Evolutionary conservation across 2,329 filamentous ascomycete species (phyloP), one percentile per base, ranked within the genome.

Genomic region (Dactylellina cionopaga): DNA sequence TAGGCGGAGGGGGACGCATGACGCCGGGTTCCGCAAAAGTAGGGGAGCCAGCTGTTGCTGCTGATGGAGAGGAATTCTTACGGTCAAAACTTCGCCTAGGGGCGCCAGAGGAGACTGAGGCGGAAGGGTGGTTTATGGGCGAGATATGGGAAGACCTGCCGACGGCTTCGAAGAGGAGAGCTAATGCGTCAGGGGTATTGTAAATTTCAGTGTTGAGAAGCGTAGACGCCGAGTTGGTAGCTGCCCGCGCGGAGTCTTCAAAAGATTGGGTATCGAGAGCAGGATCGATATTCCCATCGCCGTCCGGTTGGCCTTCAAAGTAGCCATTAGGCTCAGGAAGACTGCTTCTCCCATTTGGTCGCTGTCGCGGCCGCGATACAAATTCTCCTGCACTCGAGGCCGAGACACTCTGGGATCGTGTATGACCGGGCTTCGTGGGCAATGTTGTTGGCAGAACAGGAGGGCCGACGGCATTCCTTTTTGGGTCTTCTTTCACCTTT

Each of bases 181-280:
- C 92, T 49, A 98, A 84, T 22, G 94, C 94, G 82, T 98, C 94
- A 78, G 96, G 93, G 2, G 92, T 92, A 33, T 92, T 93, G 80
- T 93, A 96, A 44, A 98, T 88, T 76, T 92, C 90, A 62, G 83
- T 82, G 37, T 83, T 84, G 75, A 89, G 83, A 75, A 89, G 79
- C 11, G 74, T 75, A n/a, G 75, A 76, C 1, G 75, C 64, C 9
- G 74, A 66, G 15, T 60, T 76, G 1, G 72, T 71, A 22, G 33
- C 65, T 4, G 58, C 66, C 31, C 59, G 49, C 15, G 58, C 47
- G 5, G 49, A 49, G 25, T 71, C 66, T 7, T 55, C 51, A 15
- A 62, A 44, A 25, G 56, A 49, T 51, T 86, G 83, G 1, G 85
- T 85, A 2, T 85, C 84, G n/a, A 85, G 85, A 74, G 85, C 83